Evolutionary conservation across 2,329 filamentous ascomycete species (phyloP).

Genomic region (Scedosporium apiospermum): DNA sequence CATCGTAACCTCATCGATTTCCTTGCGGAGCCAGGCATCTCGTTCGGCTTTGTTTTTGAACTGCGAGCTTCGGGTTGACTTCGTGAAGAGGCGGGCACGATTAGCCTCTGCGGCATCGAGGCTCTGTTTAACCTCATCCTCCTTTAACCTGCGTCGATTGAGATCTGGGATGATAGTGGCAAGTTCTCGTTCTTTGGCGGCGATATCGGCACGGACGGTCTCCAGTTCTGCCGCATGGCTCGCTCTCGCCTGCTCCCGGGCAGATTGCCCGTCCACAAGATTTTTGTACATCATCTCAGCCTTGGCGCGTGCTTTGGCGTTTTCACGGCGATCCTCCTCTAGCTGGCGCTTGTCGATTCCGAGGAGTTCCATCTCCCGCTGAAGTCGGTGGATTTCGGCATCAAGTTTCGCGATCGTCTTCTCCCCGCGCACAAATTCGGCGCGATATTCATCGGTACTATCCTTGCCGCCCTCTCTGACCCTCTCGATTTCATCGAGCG

Average conservation of each 20-base stretch:
- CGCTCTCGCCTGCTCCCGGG: conserved; percentile 61
- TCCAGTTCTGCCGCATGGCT: conserved; percentile 65
- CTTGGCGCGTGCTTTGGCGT: conserved; percentile 71
- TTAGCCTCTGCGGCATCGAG: conserved; percentile 68
- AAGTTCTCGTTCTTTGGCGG: conserved; percentile 67
- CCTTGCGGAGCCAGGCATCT: conserved; percentile 69
- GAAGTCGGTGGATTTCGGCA: conserved; percentile 66
- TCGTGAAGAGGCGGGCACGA: conserved; percentile 74
- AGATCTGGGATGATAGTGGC: conserved; percentile 67
- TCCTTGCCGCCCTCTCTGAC: conserved; percentile 74
- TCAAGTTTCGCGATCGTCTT: conserved; percentile 70
- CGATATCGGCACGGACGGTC: conserved; percentile 64
- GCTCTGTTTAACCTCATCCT: conserved; percentile 59
- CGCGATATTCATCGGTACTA: conserved; percentile 70
- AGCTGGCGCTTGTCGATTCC: conserved; percentile 78
- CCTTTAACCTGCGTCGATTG: conserved; percentile 61
- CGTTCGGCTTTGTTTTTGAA: conserved; percentile 85
- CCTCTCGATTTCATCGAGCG: conserved; percentile 75
- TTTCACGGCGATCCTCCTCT: conserved; percentile 81
- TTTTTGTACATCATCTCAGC: conserved; percentile 77
- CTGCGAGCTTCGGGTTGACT: conserved; percentile 79
- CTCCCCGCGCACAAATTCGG: conserved; percentile 68
- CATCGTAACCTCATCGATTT: conserved; percentile 71
- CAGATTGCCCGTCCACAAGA: conserved; percentile 71
- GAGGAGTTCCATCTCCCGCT: conserved; percentile 75